phyloP scores from a whole-genome alignment of 257 asterid species.

The Nicotiana tomentosiformis region DNA sequence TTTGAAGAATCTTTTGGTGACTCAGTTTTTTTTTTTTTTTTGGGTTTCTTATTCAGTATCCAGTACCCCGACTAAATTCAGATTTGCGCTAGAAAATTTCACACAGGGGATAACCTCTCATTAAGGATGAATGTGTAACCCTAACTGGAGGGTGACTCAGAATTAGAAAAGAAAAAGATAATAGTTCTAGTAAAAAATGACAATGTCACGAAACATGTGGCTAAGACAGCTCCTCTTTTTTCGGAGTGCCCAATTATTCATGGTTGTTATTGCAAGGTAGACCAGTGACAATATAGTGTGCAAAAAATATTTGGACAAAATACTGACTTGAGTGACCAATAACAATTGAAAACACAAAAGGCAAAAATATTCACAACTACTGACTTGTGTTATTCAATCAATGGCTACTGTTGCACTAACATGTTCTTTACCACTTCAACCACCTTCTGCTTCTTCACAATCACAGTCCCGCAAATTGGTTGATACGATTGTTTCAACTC shows the following conservation, averaged over 20 bases:
- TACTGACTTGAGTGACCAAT: not conserved
- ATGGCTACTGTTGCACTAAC: constrained; percentile 38
- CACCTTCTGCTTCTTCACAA: constrained; percentile 16
- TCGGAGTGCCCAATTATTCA: not conserved
- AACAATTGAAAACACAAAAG: not conserved
- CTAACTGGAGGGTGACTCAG: too few relatives aligned
- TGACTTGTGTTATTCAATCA: not conserved
- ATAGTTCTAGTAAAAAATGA: too few relatives aligned
- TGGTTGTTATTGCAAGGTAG: not conserved
- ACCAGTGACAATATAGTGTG: not conserved
- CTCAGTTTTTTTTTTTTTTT: too few relatives aligned
- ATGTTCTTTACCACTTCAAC: constrained; percentile 41
- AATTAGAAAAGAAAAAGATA: too few relatives aligned
- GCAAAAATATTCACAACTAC: not conserved
- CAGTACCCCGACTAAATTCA: too few relatives aligned
- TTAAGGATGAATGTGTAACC: too few relatives aligned
- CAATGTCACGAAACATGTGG: not conserved
- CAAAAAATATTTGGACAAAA: not conserved
- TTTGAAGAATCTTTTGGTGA: too few relatives aligned
- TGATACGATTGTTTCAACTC: constrained; percentile 26
- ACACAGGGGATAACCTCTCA: too few relatives aligned
- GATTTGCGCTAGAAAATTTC: too few relatives aligned
- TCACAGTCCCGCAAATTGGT: constrained; percentile 21
- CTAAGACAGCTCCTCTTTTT: not conserved
- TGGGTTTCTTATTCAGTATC: too few relatives aligned